Evolutionary conservation across 139 green algal genomes (phyloP).

Genomic region (Helicosporidium sp.): DNA sequence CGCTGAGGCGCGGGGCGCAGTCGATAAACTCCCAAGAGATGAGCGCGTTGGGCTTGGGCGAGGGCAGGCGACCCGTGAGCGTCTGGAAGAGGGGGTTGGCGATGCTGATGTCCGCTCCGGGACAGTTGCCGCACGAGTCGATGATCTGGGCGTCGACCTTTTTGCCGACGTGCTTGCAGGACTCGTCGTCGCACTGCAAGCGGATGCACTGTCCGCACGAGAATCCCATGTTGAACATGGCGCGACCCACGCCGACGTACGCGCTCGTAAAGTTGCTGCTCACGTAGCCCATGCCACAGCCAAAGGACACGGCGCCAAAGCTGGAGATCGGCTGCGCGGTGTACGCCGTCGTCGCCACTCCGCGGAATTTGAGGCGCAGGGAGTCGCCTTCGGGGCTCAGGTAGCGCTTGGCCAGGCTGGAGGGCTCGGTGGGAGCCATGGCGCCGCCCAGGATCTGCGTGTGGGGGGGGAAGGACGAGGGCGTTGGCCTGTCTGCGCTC

Average conservation of each 20-base stretch:
- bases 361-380: constrained; percentile 5
- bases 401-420: too few relatives aligned
- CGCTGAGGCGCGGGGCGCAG: constrained; percentile 9
- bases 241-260: constrained; percentile 12
- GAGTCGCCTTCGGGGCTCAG: too few relatives aligned
- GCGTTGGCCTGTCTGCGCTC: too few relatives aligned
- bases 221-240: constrained; percentile 6
- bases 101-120: constrained; percentile 2
- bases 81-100: constrained; percentile 8
- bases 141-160: constrained; percentile 11
- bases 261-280: background rate
- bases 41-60: constrained; percentile 1
- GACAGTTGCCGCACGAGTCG: constrained; percentile 18
- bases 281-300: constrained; percentile 12
- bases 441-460: too few relatives aligned
- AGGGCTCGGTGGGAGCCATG: too few relatives aligned
- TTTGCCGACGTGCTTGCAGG: constrained; percentile 2
- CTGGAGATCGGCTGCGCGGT: constrained; percentile 1
- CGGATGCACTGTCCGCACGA: constrained; percentile 14
- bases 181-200: constrained; percentile 13
- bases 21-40: constrained; percentile 11
- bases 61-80: constrained; percentile 3
- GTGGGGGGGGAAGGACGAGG: too few relatives aligned
- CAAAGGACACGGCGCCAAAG: constrained; percentile 4
- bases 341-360: constrained; percentile 6